Base-by-base conservation (phyloP, 345 rosid genomes). In the Litchi chinensis region DNA sequence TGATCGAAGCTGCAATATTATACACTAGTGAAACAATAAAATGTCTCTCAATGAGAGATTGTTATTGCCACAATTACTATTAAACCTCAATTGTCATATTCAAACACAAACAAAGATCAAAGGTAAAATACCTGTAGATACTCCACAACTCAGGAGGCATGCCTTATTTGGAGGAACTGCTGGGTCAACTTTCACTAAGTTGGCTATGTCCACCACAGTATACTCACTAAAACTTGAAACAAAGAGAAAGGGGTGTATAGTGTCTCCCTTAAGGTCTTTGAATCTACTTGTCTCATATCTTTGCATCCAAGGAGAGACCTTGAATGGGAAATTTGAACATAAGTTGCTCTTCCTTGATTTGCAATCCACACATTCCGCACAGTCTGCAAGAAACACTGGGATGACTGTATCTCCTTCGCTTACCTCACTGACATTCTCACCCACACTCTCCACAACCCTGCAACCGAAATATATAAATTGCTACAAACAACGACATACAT, bases 121-220 rank as follows among this genome's bases (percentile, higher is more conserved):
- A 11, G 52, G 37, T 32, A 26, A 54, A 39, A 62, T 86, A 90
- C 98, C 98, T 59, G 98, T 93, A 32, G 98, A 89, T 44, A 95
- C 86, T 77, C 98, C 97, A 19, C 98, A 95, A 59, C 98, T 87
- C 18, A 95, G 90, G 76, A 95, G 98, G 79, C 97, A 92, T 28
- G 98, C 98, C 78, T 72, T 89, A 43, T 81, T 86, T 32, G 98
- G 97, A 71, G 97, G 93, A 70, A 89, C 60, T 13, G 87, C 74
- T 63, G 89, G 85, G 76, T 93, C 95, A 26, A 92, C 83, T 86
- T 91, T 93, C 1, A 86, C 87, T 5, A 95, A 64, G 75, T 95
- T 87, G 18, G 92, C 88, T 32, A 82, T 71, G 82, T 95, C 94
- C 4, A 95, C 86, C 18, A 92, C 98, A 0, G 97, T 91, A 74